Conservation (phyloP, 2,329 filamentous ascomycete genomes). For the Lachnum nothofagi region DNA sequence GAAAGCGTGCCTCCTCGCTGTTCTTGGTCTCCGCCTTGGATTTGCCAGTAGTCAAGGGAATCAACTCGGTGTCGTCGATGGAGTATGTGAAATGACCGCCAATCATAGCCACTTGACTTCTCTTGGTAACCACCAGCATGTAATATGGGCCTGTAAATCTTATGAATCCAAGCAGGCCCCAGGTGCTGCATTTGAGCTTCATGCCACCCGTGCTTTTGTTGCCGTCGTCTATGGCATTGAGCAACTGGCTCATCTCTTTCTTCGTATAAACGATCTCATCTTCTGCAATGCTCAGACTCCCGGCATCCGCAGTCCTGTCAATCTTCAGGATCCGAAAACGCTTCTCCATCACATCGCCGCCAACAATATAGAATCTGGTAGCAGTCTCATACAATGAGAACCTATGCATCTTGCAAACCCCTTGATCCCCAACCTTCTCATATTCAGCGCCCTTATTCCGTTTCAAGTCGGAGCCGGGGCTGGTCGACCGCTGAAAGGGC, state of each 20-base stretch:
- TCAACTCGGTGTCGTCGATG: constrained; percentile 85
- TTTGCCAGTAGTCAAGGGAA: constrained; percentile 74
- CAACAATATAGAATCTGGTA: constrained; percentile 88
- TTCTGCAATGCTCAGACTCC: constrained; percentile 77
- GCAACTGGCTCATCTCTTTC: constrained; percentile 85
- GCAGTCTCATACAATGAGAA: constrained; percentile 97
- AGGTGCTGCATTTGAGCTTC: constrained; percentile 82
- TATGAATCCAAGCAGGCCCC: constrained; percentile 93
- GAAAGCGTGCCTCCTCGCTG: constrained; percentile 81
- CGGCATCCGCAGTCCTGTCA: constrained; percentile 76
- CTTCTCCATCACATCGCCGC: constrained; percentile 82
- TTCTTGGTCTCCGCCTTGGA: constrained; percentile 74
- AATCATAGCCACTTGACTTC: constrained; percentile 91
- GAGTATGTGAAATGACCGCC: constrained; percentile 96
- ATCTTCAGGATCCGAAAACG: constrained; percentile 92
- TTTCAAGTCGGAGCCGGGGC: constrained; percentile 35
- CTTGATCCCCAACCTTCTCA: constrained; percentile 37
- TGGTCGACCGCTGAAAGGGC: constrained; percentile 53
- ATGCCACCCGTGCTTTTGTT: constrained; percentile 88
- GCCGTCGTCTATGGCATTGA: constrained; percentile 91
- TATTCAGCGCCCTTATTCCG: constrained; percentile 30
- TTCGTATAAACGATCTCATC: constrained; percentile 93
- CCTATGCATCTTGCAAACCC: constrained; percentile 72
- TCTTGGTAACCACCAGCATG: constrained; percentile 93
- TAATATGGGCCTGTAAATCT: constrained; percentile 94